Conservation (phyloP, 2,329 filamentous ascomycete genomes). For the Lasiodiplodia hormozganensis region DNA sequence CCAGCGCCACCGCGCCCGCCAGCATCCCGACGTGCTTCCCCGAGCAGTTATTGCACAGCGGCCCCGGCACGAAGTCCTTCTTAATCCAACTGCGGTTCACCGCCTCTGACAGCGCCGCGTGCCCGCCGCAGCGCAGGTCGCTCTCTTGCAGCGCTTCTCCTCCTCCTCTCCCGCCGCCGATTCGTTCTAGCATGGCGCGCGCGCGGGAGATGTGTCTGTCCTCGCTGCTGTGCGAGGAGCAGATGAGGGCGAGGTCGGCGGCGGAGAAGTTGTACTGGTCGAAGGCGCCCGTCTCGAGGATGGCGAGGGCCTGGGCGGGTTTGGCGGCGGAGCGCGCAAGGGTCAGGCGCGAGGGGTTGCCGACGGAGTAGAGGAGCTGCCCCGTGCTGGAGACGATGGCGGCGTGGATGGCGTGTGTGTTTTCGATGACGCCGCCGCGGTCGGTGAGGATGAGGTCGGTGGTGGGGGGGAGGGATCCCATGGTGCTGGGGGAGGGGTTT, state of each 20-base stretch:
- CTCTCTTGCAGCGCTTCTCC: no score
- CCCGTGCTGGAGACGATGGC: slow-evolving; percentile 38
- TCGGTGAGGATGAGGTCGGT: slow-evolving; percentile 1
- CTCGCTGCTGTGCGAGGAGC: slow-evolving; percentile 57
- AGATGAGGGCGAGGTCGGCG: slow-evolving; percentile 55
- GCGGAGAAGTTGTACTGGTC: slow-evolving; percentile 47
- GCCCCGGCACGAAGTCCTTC: slow-evolving; percentile 46
- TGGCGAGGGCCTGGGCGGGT: slow-evolving; percentile 53
- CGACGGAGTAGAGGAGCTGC: slow-evolving; percentile 50
- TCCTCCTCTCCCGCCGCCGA: no score
- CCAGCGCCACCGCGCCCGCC: slow-evolving; percentile 50
- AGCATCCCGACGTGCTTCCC: slow-evolving; percentile 59
- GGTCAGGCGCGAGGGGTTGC: slow-evolving; percentile 52
- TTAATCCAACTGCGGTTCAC: slow-evolving; percentile 52
- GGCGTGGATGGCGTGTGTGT: slow-evolving; percentile 50
- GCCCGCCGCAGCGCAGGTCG: slow-evolving; percentile 54
- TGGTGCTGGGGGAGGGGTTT: background rate
- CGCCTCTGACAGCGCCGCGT: slow-evolving; percentile 34
- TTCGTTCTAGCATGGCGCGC: no score
- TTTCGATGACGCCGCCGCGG: slow-evolving; percentile 14
- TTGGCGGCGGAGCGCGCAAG: slow-evolving; percentile 57
- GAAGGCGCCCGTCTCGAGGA: slow-evolving; percentile 51
- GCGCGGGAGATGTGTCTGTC: slow-evolving; percentile 50
- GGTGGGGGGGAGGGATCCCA: background rate
- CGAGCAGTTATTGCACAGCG: slow-evolving; percentile 56